Evolutionary conservation across 148 eudicot species (phyloP), one percentile per base, ranked within the genome.

Genomic region (Suaeda aralocaspica): DNA sequence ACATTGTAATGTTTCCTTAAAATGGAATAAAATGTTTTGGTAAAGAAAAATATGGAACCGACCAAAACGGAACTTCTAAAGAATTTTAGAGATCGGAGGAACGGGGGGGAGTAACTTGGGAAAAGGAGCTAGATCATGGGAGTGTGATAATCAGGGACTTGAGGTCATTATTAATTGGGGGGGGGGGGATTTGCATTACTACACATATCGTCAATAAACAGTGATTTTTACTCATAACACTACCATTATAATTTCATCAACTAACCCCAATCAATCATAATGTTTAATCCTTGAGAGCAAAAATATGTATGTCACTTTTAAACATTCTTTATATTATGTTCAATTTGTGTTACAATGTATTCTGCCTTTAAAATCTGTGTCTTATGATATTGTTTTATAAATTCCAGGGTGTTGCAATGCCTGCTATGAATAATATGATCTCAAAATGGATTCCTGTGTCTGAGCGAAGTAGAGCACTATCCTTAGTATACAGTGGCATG

Each of bases 381-480:
- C 48, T 33, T 44, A 75, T 33, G 25, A 2, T 0, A 51, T 61
- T 73, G 80, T 61, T 79, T 74, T 74, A 65, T 66, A n/a, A n/a
- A 26, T 82, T 48, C 25, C 82, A 94, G 99, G 99, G 99, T 72
- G 99, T 94, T 33, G 99, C 99, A 26, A 94, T 94, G 99, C 99
- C 99, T 76, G 99, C 99, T 55, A 94, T 94, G 99, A 94, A 94
- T 77, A 94, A 94, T 73, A 77, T 94, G 66, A 75, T 94, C 26
- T 91, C 96, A 5, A 94, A 94, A 77, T 94, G 99, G 99, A 84
- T 94, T 76, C 99, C 96, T 29, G 90, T 91, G 67, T 94, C 99
- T 31, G 99, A 91, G 78, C 88, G 99, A 86, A 94, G 99, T 81
- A 87, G 99, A 85, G 94, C 97, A 7, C 85, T 94, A 64, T 92